Conservation (phyloP, 2,329 filamentous ascomycete species). For the Xylariaceae sp. region DNA sequence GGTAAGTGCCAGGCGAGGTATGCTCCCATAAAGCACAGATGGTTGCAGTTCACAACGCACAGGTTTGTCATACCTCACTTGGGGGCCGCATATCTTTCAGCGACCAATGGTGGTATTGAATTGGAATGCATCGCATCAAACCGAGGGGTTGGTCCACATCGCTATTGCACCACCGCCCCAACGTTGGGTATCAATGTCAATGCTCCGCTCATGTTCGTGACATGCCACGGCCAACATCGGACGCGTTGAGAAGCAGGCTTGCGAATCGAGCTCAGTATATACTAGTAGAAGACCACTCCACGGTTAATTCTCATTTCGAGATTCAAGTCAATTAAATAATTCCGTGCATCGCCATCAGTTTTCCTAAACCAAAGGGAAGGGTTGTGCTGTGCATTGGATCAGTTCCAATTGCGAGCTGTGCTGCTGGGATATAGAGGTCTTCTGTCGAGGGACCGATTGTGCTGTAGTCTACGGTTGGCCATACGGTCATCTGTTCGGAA, state of each 20-base stretch:
- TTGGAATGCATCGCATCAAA: slow-evolving; percentile 14
- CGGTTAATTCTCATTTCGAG: not conserved
- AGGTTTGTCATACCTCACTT: slow-evolving; percentile 21
- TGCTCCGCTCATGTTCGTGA: slow-evolving; percentile 9
- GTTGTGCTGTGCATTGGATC: too few species aligned
- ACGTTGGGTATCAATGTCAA: slow-evolving; percentile 18
- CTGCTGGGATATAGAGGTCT: too few species aligned
- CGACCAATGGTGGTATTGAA: slow-evolving; percentile 25
- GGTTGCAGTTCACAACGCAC: not conserved
- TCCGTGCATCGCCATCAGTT: too few species aligned
- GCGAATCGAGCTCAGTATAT: not conserved
- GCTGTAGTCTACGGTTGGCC: too few species aligned
- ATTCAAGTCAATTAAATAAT: not conserved
- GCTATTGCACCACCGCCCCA: slow-evolving; percentile 2
- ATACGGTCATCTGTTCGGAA: too few species aligned
- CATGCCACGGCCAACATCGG: slow-evolving; percentile 7
- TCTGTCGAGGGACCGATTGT: too few species aligned
- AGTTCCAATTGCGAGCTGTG: too few species aligned
- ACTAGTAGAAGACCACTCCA: slow-evolving; percentile 2
- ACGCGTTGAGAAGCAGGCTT: not conserved
- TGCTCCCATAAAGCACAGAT: slow-evolving; percentile 13
- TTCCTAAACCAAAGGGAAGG: too few species aligned
- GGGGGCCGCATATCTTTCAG: slow-evolving; percentile 11
- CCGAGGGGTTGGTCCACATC: slow-evolving; percentile 12
- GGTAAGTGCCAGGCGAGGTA: not conserved